Conservation (phyloP, 192 early-diverging fungal genomes). For the Helicostylum pulchrum region DNA sequence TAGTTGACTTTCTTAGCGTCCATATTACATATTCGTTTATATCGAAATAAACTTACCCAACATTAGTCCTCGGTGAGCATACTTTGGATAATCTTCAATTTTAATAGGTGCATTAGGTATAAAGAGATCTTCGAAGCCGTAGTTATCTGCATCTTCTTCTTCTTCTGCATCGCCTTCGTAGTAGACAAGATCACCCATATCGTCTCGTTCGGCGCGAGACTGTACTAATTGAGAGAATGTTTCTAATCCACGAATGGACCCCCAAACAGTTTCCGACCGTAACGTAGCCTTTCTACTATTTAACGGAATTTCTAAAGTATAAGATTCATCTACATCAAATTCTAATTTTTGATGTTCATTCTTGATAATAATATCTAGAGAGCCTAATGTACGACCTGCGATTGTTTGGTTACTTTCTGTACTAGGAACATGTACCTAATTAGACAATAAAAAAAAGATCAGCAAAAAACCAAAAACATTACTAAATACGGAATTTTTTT, state of each 20-base stretch:
- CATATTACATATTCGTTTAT: neutral
- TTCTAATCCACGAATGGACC: constrained; percentile 70
- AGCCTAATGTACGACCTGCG: constrained; percentile 11
- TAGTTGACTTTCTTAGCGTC: neutral
- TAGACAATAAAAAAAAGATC: neutral
- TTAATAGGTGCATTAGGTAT: constrained; percentile 46
- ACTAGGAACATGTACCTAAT: constrained; percentile 21
- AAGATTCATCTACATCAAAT: constrained; percentile 69
- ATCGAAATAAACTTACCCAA: constrained; percentile 30
- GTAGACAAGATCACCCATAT: neutral
- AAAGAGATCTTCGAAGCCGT: constrained; percentile 20
- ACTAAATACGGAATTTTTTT: neutral
- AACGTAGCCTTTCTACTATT: constrained; percentile 45
- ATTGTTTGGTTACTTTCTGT: neutral
- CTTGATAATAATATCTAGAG: constrained; percentile 44
- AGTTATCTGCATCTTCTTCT: constrained; percentile 19
- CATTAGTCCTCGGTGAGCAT: constrained; percentile 66
- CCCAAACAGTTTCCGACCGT: constrained; percentile 57
- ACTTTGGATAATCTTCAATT: constrained; percentile 61
- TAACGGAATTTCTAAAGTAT: constrained; percentile 59
- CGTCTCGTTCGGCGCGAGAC: constrained; percentile 4
- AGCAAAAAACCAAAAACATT: neutral
- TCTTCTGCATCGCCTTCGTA: constrained; percentile 3
- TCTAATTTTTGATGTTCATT: constrained; percentile 44
- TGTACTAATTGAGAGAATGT: constrained; percentile 69